Base-by-base conservation (phyloP, 805 yeast genomes). In the Yamadazyma sp. region DNA sequence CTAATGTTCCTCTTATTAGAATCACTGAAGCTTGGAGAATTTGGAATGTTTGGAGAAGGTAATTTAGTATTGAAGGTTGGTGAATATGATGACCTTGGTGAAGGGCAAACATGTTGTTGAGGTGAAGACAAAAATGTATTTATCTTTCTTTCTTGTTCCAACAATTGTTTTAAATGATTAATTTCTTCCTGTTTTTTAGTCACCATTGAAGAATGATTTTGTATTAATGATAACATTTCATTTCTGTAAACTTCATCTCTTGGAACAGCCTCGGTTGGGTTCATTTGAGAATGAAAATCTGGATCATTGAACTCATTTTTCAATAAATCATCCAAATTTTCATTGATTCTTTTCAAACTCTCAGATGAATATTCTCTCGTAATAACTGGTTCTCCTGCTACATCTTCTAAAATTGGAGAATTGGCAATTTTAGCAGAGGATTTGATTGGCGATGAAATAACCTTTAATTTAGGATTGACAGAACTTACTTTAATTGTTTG, bases 131-230 rank as follows among this genome's bases (percentile, higher is more conserved):
- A 33, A n/a, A 27, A 30, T 9, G 35, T 38, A 37, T 47, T 53
- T 7, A 51, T 29, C 27, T 43, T 39, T 30, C 52, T 47, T 38
- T 59, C 61, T 23, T 53, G 48, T 10, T 30, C 32, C 29, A 59
- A 42, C 15, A 59, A 43, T 12, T 45, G 33, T 27, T 47, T 52
- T 16, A 56, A 40, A 28, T 50, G 46, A 10, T 46, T 40, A 13
- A 54, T 56, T 39, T 58, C 60, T 12, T 46, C 40, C 34, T 53
- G 55, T 32, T 59, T 60, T 32, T 47, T 53, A 11, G 37, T 29
- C 7, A 56, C 42, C 34, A 56, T 42, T 3, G 33, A 32, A 9
- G 48, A 39, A 27, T 58, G 58, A 8, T 49, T 45, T 29, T 53
- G 48, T 7, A 54, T 45, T 13, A 58, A 39, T 11, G 43, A 24